Percentiles rank a stretch among this genome's conserved stretches.
These are phyloP conservation scores for Chalara sp. DNA, from an alignment of 2,329 filamentous ascomycete genomes.

Conservation along the genomic window DNA sequence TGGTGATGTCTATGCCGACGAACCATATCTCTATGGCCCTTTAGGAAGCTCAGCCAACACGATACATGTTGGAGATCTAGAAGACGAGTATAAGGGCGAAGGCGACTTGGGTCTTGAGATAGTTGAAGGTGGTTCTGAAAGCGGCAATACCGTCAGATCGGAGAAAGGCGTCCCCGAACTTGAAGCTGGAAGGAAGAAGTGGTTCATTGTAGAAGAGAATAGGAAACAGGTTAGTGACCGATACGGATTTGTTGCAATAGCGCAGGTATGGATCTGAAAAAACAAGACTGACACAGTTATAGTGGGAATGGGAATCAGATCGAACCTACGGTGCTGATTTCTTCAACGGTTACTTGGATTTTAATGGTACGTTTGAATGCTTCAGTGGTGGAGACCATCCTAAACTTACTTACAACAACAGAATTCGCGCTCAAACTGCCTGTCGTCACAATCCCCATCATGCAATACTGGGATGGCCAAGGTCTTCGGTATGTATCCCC, in stretches of 20 bases:
- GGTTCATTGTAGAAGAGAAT: conserved; percentile 49
- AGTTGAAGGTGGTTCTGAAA: conserved; percentile 34
- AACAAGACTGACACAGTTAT: too few species aligned
- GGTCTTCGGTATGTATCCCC: conserved; percentile 22
- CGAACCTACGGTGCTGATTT: conserved; percentile 64
- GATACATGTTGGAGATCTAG: conserved; percentile 53
- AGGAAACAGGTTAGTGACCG: conserved; percentile 31
- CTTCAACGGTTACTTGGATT: conserved; percentile 89
- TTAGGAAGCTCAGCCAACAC: conserved; percentile 75
- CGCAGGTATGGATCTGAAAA: too few species aligned
- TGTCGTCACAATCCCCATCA: conserved; percentile 65
- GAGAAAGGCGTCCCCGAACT: conserved; percentile 33
- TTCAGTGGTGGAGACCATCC: neutral
- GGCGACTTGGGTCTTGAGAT: conserved; percentile 18
- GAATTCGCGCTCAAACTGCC: conserved; percentile 67
- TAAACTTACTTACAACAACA: conserved; percentile 4
- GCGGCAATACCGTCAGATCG: conserved; percentile 33
- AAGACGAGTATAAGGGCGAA: neutral
- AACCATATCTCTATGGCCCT: conserved; percentile 79
- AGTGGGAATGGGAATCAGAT: conserved; percentile 55
- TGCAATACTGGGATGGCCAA: conserved; percentile 70
- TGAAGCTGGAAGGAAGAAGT: conserved; percentile 45
- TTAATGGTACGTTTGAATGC: conserved; percentile 48
- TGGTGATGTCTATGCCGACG: conserved; percentile 81
- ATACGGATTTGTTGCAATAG: too few species aligned